phyloP scores from a whole-genome alignment of 2,329 filamentous ascomycete species.

The Blastomyces emzantsi region DNA sequence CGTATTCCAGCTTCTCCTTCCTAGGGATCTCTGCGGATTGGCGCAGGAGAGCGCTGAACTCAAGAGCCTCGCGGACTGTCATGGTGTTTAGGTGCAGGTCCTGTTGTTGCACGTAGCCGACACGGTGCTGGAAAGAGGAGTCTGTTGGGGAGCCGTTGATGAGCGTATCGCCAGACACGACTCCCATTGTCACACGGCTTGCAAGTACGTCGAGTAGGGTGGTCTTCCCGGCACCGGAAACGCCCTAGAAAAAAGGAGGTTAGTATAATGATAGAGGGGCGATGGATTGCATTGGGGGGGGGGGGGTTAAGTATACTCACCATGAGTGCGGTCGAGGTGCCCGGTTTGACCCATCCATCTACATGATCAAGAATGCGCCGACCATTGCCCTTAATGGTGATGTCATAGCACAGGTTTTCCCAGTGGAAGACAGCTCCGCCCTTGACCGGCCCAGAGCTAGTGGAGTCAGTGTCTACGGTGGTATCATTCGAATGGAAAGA shows the following conservation, averaged over 20 bases:
- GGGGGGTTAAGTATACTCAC: background rate
- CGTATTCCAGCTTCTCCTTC: constrained; percentile 74
- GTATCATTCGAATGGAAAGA: background rate
- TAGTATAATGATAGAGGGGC: background rate
- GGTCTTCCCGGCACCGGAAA: constrained; percentile 84
- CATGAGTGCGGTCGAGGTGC: constrained; percentile 82
- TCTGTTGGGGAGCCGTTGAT: constrained; percentile 66
- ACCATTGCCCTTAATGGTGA: constrained; percentile 65
- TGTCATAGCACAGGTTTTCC: constrained; percentile 73
- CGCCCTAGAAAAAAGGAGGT: constrained; percentile 39
- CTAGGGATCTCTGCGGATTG: constrained; percentile 64
- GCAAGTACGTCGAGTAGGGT: constrained; percentile 81
- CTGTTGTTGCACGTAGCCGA: constrained; percentile 70
- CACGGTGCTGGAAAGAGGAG: constrained; percentile 69
- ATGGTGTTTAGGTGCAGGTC: constrained; percentile 77
- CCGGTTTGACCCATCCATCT: constrained; percentile 88
- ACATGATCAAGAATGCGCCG: constrained; percentile 75
- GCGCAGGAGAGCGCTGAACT: constrained; percentile 75
- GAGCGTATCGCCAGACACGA: constrained; percentile 83
- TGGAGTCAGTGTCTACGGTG: background rate
- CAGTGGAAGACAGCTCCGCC: constrained; percentile 58
- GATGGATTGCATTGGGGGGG: background rate
- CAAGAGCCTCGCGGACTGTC: constrained; percentile 79
- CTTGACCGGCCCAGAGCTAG: background rate
- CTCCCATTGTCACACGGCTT: constrained; percentile 76